Conservation (phyloP, 371 early-diverging fungal genomes). For the Mortierella sp. region DNA sequence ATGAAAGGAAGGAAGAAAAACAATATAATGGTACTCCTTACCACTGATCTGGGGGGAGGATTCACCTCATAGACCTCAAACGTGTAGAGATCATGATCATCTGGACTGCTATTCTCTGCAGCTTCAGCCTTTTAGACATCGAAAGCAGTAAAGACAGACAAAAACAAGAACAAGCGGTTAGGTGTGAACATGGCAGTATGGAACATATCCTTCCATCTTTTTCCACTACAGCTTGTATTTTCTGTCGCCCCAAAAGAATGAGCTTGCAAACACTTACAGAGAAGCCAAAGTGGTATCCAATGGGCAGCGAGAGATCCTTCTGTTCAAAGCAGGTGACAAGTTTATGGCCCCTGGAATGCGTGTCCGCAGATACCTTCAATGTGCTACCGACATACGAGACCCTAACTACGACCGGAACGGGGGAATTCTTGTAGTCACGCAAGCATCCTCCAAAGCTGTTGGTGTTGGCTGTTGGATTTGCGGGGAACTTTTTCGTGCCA, state of each 20-base stretch:
- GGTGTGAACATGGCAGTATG: no score
- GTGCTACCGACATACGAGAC: slow-evolving; percentile 73
- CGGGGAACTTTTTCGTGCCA: slow-evolving; percentile 62
- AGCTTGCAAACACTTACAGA: slow-evolving; percentile 59
- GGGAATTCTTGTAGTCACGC: slow-evolving; percentile 79
- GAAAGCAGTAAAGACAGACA: neutral
- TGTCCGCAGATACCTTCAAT: slow-evolving; percentile 74
- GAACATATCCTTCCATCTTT: no score
- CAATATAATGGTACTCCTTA: slow-evolving; percentile 23
- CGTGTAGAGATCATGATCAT: slow-evolving; percentile 84
- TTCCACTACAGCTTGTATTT: no score
- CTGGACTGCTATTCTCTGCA: slow-evolving; percentile 52
- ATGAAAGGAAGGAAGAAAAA: neutral
- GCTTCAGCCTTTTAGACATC: slow-evolving; percentile 15
- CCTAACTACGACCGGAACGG: slow-evolving; percentile 66
- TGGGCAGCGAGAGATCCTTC: slow-evolving; percentile 71
- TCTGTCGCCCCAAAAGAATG: no score
- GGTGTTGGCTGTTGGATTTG: slow-evolving; percentile 57
- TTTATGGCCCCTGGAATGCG: slow-evolving; percentile 65
- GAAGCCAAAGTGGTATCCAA: slow-evolving; percentile 85
- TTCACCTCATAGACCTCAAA: slow-evolving; percentile 82
- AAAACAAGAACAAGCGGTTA: neutral
- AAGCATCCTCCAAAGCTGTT: slow-evolving; percentile 74
- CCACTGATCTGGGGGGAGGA: slow-evolving; percentile 65
- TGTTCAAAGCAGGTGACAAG: slow-evolving; percentile 74